Evolutionary conservation across 2,329 filamentous ascomycete genomes (phyloP).

Genomic region (Camillea tinctor): DNA sequence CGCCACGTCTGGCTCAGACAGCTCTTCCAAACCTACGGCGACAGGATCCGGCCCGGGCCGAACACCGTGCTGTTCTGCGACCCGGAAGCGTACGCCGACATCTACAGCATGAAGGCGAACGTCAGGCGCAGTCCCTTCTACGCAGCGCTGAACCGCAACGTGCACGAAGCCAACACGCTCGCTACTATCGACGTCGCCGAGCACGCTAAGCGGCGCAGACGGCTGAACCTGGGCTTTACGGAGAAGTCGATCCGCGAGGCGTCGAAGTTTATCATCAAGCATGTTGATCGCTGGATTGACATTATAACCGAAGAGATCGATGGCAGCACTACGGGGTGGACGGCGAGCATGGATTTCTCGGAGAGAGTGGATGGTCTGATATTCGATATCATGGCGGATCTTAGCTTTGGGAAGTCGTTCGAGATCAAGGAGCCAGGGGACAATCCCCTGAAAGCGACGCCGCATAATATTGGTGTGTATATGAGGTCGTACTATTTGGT

Average conservation of each 20-base stretch:
- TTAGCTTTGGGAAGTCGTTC: constrained; percentile 26
- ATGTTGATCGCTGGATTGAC: constrained; percentile 25
- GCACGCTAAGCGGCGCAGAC: constrained; percentile 19
- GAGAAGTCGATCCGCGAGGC: constrained; percentile 20
- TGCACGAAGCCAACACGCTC: constrained; percentile 11
- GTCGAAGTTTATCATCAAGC: constrained; percentile 15
- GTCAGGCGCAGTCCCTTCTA: constrained; percentile 23
- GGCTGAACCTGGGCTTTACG: constrained; percentile 22
- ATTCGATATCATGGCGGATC: constrained; percentile 25
- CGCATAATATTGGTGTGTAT: constrained; percentile 14
- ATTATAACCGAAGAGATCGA: constrained; percentile 8
- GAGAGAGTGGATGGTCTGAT: constrained; percentile 8
- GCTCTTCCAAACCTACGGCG: constrained; percentile 21
- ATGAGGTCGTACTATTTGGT: constrained; percentile 19
- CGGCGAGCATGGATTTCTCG: constrained; percentile 14
- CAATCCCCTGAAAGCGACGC: constrained; percentile 16
- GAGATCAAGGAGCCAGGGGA: constrained; percentile 25
- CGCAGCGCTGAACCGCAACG: constrained; percentile 6
- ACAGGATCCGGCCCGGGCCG: constrained; percentile 17
- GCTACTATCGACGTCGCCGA: constrained; percentile 16
- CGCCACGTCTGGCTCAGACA: constrained; percentile 24
- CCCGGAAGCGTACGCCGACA: constrained; percentile 16
- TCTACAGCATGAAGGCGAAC: constrained; percentile 24
- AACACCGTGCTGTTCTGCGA: constrained; percentile 21
- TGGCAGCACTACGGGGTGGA: constrained; percentile 13